Evolutionary conservation across 2,329 filamentous ascomycete genomes (phyloP), one percentile per base, ranked within the genome.

Genomic region (Claviceps fusiformis): DNA sequence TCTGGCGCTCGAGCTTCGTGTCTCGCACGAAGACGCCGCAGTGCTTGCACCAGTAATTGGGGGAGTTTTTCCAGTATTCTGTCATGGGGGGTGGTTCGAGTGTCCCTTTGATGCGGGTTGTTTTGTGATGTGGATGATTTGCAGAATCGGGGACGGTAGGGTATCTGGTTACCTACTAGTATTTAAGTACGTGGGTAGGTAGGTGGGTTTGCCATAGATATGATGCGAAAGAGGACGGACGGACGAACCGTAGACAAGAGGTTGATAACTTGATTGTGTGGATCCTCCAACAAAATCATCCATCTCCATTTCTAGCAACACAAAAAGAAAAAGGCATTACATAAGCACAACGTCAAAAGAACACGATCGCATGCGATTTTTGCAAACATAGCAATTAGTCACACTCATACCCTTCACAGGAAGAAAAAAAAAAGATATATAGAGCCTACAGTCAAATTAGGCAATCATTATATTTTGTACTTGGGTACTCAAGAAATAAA

Each of bases 1-100:
- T 92, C 60, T 83, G 79, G 62, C 85, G 86, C 69, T 95, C 91
- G 70, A 96, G 82, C 62, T 89, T 85, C 27, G 91, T 96, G 75
- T 98, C 93, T 71, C 89, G 87, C 52, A 98, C 87, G 71, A 84
- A 97, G 67, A 80, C 81, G 66, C 83, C 82, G 80, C 93, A 98
- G 75, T 95, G 89, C 71, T 97, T 97, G 81, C 93, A 98, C 90
- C 91, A 97, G 74, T 95, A 95, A 68, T 86, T 92, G 6, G 91
- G 91, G 69, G 91, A 95, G 24, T 92, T 96, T 70, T 97, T 97
- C 93, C 93, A 97, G 73, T 95, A 95, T 77, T 97, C 93, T 0
- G 93, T 85, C 93, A 98, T 97, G n/a, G 9, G 15, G 10, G 35
- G 1, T 35, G 3, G 15, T 24, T 37, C 27, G 11, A 4, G 27